These are phyloP conservation scores for Bipolaris gigantea DNA, from an alignment of 2,329 filamentous ascomycete genomes.

Conservation along the genomic window DNA sequence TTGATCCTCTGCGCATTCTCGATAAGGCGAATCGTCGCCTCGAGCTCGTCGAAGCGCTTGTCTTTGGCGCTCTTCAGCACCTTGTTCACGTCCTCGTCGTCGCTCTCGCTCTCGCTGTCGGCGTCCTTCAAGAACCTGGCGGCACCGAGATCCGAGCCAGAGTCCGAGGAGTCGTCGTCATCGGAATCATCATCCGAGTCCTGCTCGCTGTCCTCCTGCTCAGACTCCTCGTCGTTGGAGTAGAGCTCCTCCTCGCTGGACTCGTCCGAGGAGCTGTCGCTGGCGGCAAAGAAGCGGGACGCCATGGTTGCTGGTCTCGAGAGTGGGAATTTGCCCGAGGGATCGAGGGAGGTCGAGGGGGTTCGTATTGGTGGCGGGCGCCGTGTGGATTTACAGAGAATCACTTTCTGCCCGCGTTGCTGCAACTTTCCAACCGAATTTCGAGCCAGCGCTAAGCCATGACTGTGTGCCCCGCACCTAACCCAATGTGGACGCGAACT, in stretches of 20 bases:
- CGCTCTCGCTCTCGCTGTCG: constrained; percentile 76
- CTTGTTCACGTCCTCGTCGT: constrained; percentile 81
- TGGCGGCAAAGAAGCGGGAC: constrained; percentile 96
- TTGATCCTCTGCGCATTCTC: constrained; percentile 98
- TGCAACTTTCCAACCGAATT: constrained; percentile 24
- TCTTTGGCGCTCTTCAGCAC: constrained; percentile 97
- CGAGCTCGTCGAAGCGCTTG: constrained; percentile 92
- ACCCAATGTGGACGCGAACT: constrained; percentile 11
- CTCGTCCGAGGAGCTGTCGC: constrained; percentile 94
- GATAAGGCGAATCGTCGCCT: constrained; percentile 84
- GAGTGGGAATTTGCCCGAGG: constrained; percentile 30
- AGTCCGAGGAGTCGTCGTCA: constrained; percentile 57
- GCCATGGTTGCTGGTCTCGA: constrained; percentile 37
- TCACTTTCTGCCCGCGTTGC: constrained; percentile 17
- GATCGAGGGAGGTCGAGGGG: constrained; percentile 14
- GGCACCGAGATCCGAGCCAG: constrained; percentile 67
- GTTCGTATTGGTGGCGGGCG: constrained; percentile 23
- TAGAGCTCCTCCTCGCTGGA: constrained; percentile 94
- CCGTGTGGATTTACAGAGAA: constrained; percentile 20
- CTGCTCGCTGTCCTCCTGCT: constrained; percentile 52
- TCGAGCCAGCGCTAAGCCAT: constrained; percentile 18
- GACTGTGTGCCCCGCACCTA: constrained; percentile 24
- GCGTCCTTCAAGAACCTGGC: constrained; percentile 81
- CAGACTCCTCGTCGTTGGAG: constrained; percentile 67
- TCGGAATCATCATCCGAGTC: constrained; percentile 62